Evolutionary conservation across 768 basidiomycete species (phyloP), one percentile per base, ranked within the genome.

Genomic region (Hygrocybe coccinea): DNA sequence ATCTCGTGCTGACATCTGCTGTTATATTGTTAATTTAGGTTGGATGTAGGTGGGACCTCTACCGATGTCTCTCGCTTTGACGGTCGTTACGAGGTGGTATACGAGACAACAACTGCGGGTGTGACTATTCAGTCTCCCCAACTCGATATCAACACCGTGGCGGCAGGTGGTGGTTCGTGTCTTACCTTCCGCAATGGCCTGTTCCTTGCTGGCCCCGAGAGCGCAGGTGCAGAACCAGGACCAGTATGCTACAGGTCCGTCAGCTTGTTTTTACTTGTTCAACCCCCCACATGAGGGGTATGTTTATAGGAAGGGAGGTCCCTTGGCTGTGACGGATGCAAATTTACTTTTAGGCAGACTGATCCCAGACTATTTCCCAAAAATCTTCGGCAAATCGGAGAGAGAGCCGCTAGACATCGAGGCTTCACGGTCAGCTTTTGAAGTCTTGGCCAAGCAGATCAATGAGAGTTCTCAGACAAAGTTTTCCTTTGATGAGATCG

Each of bases 41-140:
- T 94, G 55, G 92, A 95, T 60, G 89, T 95, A n/a, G 93, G 94
- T 3, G 94, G 95, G 12, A 98, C 95, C 0, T 92, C 89, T 0
- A 97, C 95, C 0, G 95, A 98, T 64, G 95, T 97, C 2, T 95
- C 93, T 5, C 83, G 95, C 34, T 97, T 87, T 66, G 88, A 89
- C 15, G 95, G 94, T 0, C 78, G 87, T 33, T 94, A 93, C 65
- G 94, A 97, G 67, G 79, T 91, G 15, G 91, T 95, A 2, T 95
- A 93, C 64, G 95, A 97, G 68, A 94, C 95, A 0, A 95, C 94
- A 0, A 97, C 95, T 0, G 95, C 95, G 0, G 92, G 94, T 1
- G 87, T 97, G 17, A 89, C 89, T 0, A 91, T 97, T 50, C 91
- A 95, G 65, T 88, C 87, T 1, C 91, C 94, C 0, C 93, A 95